Percentiles rank a stretch among this genome's conserved stretches.
Evolutionary conservation across 352 stramenopile genomes (phyloP).

Genomic region (Phytophthora fragariae): DNA sequence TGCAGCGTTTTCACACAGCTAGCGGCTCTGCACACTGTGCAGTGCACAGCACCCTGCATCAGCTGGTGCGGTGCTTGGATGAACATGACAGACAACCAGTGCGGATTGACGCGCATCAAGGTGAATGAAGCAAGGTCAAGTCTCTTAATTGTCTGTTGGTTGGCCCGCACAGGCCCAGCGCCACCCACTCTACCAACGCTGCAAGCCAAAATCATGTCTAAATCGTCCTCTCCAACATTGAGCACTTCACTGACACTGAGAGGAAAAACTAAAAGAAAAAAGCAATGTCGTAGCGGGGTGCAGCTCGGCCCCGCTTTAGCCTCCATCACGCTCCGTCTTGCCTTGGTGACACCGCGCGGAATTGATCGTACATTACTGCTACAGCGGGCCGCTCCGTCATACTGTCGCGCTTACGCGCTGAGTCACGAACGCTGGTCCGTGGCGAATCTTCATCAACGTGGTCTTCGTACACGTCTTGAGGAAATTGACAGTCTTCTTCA

Average conservation of each 20-base stretch:
- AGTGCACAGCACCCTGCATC: slow-evolving; percentile 10
- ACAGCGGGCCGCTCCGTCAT: slow-evolving; percentile 44
- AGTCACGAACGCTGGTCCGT: slow-evolving; percentile 74
- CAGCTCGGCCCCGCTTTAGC: background rate
- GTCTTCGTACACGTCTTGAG: slow-evolving; percentile 88
- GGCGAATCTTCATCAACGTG: slow-evolving; percentile 86
- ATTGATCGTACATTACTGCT: slow-evolving; percentile 54
- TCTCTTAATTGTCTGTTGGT: slow-evolving; percentile 28
- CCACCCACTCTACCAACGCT: slow-evolving; percentile 17
- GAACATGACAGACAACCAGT: slow-evolving; percentile 26
- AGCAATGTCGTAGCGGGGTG: slow-evolving; percentile 25
- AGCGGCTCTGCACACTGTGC: slow-evolving; percentile 22
- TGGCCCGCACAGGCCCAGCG: slow-evolving; percentile 7
- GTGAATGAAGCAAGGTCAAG: slow-evolving; percentile 12
- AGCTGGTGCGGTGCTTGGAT: slow-evolving; percentile 15
- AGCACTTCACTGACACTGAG: slow-evolving; percentile 60
- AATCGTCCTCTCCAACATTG: slow-evolving; percentile 46
- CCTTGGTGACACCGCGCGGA: slow-evolving; percentile 23
- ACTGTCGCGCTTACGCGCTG: slow-evolving; percentile 81
- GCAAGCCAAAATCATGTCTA: slow-evolving; percentile 46
- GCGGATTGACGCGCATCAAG: background rate
- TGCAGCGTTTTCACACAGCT: slow-evolving; percentile 7
- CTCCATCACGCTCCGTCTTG: slow-evolving; percentile 14
- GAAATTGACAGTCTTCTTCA: slow-evolving; percentile 92
- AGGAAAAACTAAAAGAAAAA: slow-evolving; percentile 44